Evolutionary conservation across 495 filamentous ascomycete genomes (phyloP).

Genomic region (Pseudotulostoma volvatum): DNA sequence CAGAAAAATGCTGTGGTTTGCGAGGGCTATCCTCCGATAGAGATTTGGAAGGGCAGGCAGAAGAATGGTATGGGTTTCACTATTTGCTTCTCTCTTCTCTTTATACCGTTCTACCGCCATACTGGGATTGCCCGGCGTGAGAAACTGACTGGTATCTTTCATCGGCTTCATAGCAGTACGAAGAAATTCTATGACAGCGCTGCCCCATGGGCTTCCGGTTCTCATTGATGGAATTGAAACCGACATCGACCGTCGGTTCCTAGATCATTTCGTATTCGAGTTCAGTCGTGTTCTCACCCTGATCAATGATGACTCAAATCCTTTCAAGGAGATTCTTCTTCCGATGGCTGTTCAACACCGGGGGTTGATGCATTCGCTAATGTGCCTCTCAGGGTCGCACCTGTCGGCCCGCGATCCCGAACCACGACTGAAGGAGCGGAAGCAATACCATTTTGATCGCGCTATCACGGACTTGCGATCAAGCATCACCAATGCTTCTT

Average conservation of each 20-base stretch:
- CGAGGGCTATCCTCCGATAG: conserved; percentile 82
- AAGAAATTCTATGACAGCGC: conserved; percentile 2
- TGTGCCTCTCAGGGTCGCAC: conserved; percentile 74
- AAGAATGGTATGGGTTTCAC: conserved; percentile 42
- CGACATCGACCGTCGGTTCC: conserved; percentile 63
- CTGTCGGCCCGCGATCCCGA: conserved; percentile 37
- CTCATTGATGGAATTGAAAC: conserved; percentile 81
- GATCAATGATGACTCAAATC: conserved; percentile 71
- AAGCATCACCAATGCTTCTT: conserved; percentile 22
- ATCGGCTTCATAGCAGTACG: conserved; percentile 5
- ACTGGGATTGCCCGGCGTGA: not conserved
- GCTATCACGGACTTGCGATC: conserved; percentile 31
- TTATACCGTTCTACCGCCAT: not conserved
- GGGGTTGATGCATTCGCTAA: conserved; percentile 83
- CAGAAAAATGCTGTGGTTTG: conserved; percentile 88
- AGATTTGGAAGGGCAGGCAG: conserved; percentile 73
- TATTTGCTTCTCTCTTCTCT: not conserved
- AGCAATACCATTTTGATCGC: conserved; percentile 31
- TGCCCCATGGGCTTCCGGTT: conserved; percentile 51
- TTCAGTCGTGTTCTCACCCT: conserved; percentile 69
- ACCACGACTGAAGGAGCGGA: conserved; percentile 28
- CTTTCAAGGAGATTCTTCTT: conserved; percentile 76
- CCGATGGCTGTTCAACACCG: conserved; percentile 71
- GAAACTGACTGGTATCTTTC: not conserved
- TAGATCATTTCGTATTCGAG: conserved; percentile 72